These are phyloP conservation scores for Nicotiana noctiflora DNA, from an alignment of 257 asterid genomes.

Conservation along the genomic window DNA sequence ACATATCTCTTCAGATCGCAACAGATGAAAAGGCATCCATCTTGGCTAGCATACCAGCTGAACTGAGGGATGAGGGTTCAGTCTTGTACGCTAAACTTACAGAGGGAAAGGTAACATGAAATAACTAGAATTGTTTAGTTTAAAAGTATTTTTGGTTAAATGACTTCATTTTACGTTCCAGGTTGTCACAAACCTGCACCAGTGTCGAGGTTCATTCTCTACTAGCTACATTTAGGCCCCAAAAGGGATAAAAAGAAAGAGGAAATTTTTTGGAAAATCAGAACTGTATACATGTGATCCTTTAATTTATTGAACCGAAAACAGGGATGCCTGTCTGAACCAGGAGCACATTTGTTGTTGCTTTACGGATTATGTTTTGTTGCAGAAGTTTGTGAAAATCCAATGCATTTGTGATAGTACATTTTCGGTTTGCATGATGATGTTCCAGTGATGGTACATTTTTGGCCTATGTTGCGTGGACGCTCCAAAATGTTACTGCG, in stretches of 20 bases:
- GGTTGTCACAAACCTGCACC: not conserved
- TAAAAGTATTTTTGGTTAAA: not conserved
- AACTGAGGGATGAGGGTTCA: constrained; percentile 67
- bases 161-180: not conserved
- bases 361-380: not conserved
- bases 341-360: not conserved
- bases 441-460: not conserved
- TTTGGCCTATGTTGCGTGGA: too few species aligned
- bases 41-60: constrained; percentile 70
- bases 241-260: not conserved
- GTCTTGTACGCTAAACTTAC: constrained; percentile 66
- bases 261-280: not conserved
- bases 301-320: not conserved
- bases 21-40: constrained; percentile 70
- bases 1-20: constrained; percentile 52
- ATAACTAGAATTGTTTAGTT: constrained; percentile 13
- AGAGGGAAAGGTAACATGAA: constrained; percentile 71
- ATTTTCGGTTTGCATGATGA: not conserved
- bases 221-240: not conserved
- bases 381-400: constrained; percentile 2
- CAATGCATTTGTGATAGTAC: not conserved
- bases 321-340: not conserved
- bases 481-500: too few species aligned
- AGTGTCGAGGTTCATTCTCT: not conserved
- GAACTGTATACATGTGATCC: not conserved